Conservation (phyloP, 257 asterid genomes). For the Fraxinus americana region DNA sequence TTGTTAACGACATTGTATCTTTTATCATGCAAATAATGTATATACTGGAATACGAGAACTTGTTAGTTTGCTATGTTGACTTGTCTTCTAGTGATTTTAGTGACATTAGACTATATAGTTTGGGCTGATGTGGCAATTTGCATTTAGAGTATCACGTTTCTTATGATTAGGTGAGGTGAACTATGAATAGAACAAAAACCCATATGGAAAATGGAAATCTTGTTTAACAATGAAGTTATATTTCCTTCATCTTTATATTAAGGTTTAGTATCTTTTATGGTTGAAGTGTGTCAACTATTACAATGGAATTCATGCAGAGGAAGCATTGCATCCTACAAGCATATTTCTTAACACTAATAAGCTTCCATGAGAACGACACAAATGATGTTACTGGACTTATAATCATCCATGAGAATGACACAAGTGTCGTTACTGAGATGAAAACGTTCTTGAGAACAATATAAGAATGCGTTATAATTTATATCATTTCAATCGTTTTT, state of each 20-base stretch:
- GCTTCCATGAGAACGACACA: no score
- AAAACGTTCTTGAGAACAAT: no score
- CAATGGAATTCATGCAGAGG: conserved; percentile 47
- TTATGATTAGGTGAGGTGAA: no score
- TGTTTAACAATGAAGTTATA: no score
- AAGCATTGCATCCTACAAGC: conserved; percentile 43
- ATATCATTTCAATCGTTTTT: no score
- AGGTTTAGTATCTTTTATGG: conserved; percentile 64
- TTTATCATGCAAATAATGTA: background rate
- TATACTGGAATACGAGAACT: conserved; percentile 6
- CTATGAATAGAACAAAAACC: no score
- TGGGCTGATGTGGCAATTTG: background rate
- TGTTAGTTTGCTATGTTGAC: background rate
- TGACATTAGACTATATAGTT: background rate
- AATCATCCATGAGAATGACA: no score
- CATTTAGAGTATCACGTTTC: no score
- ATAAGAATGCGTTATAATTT: no score
- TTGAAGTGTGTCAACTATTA: conserved; percentile 23
- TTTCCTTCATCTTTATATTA: conserved; percentile 38
- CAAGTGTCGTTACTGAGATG: no score
- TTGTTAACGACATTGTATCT: conserved; percentile 4
- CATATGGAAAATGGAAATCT: no score
- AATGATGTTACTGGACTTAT: no score
- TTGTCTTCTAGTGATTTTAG: background rate
- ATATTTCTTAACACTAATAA: background rate